phyloP scores from a whole-genome alignment of 306 rosid species.

The Ochetophila trinervis region DNA sequence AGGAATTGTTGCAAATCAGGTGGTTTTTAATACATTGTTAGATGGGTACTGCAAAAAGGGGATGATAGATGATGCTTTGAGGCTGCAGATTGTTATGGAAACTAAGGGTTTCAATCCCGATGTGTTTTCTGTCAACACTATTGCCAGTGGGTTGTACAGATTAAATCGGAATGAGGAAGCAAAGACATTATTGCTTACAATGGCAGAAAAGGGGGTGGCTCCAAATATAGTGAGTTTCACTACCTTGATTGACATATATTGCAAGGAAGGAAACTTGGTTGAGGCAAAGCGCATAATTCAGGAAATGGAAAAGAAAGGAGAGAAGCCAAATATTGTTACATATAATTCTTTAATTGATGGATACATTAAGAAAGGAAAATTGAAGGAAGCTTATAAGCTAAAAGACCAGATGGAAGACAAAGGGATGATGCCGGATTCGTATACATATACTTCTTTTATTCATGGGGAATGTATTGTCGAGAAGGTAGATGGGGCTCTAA shows the following conservation, averaged over 20 bases:
- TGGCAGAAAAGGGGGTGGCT: slow-evolving; percentile 64
- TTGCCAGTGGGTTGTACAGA: slow-evolving; percentile 63
- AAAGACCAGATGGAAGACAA: slow-evolving; percentile 52
- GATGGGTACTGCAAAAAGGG: slow-evolving; percentile 74
- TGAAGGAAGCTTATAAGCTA: slow-evolving; percentile 51
- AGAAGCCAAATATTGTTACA: slow-evolving; percentile 51
- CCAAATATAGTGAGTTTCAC: slow-evolving; percentile 56
- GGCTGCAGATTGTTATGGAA: slow-evolving; percentile 49
- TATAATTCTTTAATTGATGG: slow-evolving; percentile 72
- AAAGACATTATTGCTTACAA: slow-evolving; percentile 46
- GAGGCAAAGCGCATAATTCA: slow-evolving; percentile 57
- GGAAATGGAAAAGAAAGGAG: slow-evolving; percentile 59
- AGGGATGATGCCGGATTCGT: slow-evolving; percentile 63
- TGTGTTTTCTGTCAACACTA: slow-evolving; percentile 47
- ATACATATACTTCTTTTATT: slow-evolving; percentile 71
- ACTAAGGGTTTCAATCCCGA: slow-evolving; percentile 57
- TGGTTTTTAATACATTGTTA: slow-evolving; percentile 60
- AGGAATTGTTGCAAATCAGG: slow-evolving; percentile 46
- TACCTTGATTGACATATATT: slow-evolving; percentile 60
- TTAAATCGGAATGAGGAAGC: slow-evolving; percentile 58
- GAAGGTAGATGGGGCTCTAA: slow-evolving; percentile 55
- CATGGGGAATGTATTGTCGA: slow-evolving; percentile 69
- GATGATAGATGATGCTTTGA: slow-evolving; percentile 64
- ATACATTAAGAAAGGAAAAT: slow-evolving; percentile 56
- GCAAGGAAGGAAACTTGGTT: slow-evolving; percentile 78